Evolutionary conservation across 2,329 filamentous ascomycete species (phyloP).

Genomic region (Penicillium palitans): DNA sequence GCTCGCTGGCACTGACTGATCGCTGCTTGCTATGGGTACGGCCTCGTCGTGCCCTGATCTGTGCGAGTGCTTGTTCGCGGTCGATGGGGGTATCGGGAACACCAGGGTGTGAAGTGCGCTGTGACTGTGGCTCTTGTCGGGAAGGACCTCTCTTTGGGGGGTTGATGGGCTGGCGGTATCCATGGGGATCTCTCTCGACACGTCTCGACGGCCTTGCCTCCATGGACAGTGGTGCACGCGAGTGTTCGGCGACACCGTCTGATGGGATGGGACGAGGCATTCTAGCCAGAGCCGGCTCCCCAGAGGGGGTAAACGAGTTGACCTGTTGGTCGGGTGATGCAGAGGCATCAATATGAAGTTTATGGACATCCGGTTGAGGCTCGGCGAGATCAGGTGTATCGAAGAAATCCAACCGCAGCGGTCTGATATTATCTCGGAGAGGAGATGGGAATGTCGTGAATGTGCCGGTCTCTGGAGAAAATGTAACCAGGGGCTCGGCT

Average conservation of each 20-base stretch:
- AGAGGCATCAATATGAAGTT: slow-evolving; percentile 8
- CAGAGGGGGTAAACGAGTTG: slow-evolving; percentile 20
- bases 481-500: slow-evolving; percentile 42
- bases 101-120: slow-evolving; percentile 25
- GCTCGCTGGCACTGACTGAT: slow-evolving; percentile 43
- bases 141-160: slow-evolving; percentile 36
- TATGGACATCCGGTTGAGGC: slow-evolving; percentile 7
- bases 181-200: slow-evolving; percentile 18
- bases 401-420: slow-evolving; percentile 22
- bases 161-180: slow-evolving; percentile 14
- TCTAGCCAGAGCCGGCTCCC: slow-evolving; percentile 11
- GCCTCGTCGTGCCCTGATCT: slow-evolving; percentile 50
- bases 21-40: slow-evolving; percentile 47
- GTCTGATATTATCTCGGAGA: slow-evolving; percentile 30
- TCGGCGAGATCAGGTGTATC: slow-evolving; percentile 13
- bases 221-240: background rate
- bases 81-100: slow-evolving; percentile 47
- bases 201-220: slow-evolving; percentile 16
- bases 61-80: slow-evolving; percentile 51
- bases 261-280: background rate
- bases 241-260: slow-evolving; percentile 1
- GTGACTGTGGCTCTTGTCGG: slow-evolving; percentile 28
- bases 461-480: slow-evolving; percentile 47
- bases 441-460: slow-evolving; percentile 45
- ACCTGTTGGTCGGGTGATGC: slow-evolving; percentile 10